Evolutionary conservation across 1,284 basidiomycete species (phyloP), one percentile per base, ranked within the genome.

Genomic region (Pyrrhoderma lamaoense): DNA sequence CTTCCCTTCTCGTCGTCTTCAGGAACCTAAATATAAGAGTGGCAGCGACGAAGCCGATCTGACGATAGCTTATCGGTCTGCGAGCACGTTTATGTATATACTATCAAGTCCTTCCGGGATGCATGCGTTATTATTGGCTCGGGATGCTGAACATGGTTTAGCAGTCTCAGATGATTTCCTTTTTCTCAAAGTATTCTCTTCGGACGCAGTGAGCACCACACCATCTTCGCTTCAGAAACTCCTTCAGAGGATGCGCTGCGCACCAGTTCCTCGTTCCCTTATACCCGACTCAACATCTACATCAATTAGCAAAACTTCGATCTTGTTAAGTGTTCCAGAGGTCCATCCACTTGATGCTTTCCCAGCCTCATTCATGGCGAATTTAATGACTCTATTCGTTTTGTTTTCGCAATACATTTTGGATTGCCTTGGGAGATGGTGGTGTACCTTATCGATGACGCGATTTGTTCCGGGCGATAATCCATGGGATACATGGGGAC

Each of bases 31-130:
- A 16, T 9, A 37, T 11, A 9, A 9, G 35, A 23, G 43, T 57
- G 44, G 59, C 3, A 31, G 27, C 27, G 11, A 31, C 27, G 27
- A 31, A 31, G 27, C 27, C 5, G 27, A 31, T 31, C 27, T 31
- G 11, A 31, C 27, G 11, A 72, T 85, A 36, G 66, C 64, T 23
- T 79, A 79, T 57, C 67, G 76, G 8, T 74, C 80, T 8, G 70
- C 77, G 0, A 65, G 69, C 3, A 68, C 82, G 55, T 86, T 80
- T 64, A 71, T 70, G 1, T 66, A 76, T 21, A 61, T 83, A 21
- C 65, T 83, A 37, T 57, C 70, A 4, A 64, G 68, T 8, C 77
- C 77, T 1, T 74, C 74, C 0, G 59, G 73, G 0, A 42, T 58
- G 23, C 68, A 77, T 50, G 73, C 73, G 0, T 56, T 76, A 2